These are phyloP conservation scores for Phaeosphaeriaceae sp. DNA, from an alignment of 2,329 filamentous ascomycete species.

Conservation along the genomic window DNA sequence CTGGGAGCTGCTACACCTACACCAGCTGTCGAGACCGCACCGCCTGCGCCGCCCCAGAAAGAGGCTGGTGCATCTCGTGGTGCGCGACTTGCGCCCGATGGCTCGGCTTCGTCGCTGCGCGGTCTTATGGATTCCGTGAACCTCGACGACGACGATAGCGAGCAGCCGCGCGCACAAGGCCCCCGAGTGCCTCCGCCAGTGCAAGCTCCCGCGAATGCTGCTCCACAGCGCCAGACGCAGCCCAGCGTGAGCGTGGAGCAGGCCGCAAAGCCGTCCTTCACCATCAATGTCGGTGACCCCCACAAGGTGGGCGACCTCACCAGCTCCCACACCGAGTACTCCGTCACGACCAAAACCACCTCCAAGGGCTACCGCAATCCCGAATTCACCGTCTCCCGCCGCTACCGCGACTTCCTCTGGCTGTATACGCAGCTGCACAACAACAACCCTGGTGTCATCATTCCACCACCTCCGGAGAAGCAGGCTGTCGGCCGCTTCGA, in stretches of 20 bases:
- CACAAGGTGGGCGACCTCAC: constrained; percentile 98
- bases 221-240: constrained; percentile 60
- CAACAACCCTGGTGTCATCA: constrained; percentile 93
- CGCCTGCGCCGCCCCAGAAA: constrained; percentile 71
- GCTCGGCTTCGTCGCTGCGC: constrained; percentile 57
- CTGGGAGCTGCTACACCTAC: constrained; percentile 70
- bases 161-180: constrained; percentile 53
- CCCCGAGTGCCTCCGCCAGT: constrained; percentile 71
- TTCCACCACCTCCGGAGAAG: constrained; percentile 96
- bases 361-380: constrained; percentile 94
- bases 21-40: constrained; percentile 63
- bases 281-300: constrained; percentile 92
- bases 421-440: constrained; percentile 93
- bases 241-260: constrained; percentile 92
- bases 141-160: constrained; percentile 70
- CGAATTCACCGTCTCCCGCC: constrained; percentile 90
- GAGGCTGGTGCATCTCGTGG: constrained; percentile 61
- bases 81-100: constrained; percentile 61
- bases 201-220: constrained; percentile 58
- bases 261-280: constrained; percentile 88
- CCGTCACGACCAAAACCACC: constrained; percentile 92
- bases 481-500: constrained; percentile 97
- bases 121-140: constrained; percentile 71
- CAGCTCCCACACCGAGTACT: constrained; percentile 97
- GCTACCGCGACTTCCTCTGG: constrained; percentile 98